Evolutionary conservation across 257 asterid genomes (phyloP).

Genomic region (Apocynum venetum): DNA sequence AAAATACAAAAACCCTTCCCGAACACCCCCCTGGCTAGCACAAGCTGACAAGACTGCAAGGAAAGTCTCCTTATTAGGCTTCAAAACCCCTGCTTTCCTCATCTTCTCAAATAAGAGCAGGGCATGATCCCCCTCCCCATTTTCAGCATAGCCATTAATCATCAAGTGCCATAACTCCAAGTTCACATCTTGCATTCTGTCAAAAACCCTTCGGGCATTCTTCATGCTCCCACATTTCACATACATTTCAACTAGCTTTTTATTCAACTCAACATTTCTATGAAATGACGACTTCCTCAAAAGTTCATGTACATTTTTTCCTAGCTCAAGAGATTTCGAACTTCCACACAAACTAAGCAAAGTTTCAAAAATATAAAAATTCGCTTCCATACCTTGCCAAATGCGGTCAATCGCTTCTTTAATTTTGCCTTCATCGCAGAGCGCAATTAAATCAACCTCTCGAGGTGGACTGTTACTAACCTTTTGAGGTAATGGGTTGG

Average conservation of each 20-base stretch:
- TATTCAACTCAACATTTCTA: slow-evolving; percentile 32
- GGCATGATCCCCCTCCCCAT: slow-evolving; percentile 35
- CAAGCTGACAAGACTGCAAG: slow-evolving; percentile 32
- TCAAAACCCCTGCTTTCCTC: slow-evolving; percentile 27
- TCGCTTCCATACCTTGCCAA: slow-evolving; percentile 23
- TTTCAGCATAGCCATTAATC: slow-evolving; percentile 36
- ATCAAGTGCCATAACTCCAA: slow-evolving; percentile 29
- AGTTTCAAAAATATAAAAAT: slow-evolving; percentile 17
- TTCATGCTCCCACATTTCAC: slow-evolving; percentile 29
- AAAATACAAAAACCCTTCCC: slow-evolving; percentile 31
- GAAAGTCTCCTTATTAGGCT: slow-evolving; percentile 36
- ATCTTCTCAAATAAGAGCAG: slow-evolving; percentile 33
- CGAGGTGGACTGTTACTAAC: neutral
- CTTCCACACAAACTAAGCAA: slow-evolving; percentile 21
- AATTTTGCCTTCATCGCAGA: slow-evolving; percentile 34
- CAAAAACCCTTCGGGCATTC: slow-evolving; percentile 33
- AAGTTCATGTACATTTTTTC: slow-evolving; percentile 31
- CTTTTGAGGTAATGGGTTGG: neutral
- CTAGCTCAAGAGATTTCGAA: slow-evolving; percentile 27
- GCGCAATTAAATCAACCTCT: slow-evolving; percentile 19
- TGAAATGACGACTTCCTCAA: slow-evolving; percentile 25
- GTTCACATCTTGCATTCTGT: slow-evolving; percentile 26
- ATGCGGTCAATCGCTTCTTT: slow-evolving; percentile 31
- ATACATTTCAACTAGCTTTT: slow-evolving; percentile 26
- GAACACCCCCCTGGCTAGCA: slow-evolving; percentile 31